Evolutionary conservation across 305 asterid genomes (phyloP), one percentile per base, ranked within the genome.

Genomic region (Fraxinus platypoda): DNA sequence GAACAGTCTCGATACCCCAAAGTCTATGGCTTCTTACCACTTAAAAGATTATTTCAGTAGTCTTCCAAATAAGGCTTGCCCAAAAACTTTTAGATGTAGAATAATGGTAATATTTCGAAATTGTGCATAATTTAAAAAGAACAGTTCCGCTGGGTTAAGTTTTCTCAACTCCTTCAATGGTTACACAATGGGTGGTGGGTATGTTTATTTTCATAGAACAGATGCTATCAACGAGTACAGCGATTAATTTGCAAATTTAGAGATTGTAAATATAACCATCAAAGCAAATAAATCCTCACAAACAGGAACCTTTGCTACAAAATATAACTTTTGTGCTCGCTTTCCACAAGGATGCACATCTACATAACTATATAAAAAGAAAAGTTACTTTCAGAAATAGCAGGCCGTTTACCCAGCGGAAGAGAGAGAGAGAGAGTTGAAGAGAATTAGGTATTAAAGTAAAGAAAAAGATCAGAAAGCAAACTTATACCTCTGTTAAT

Each of bases 401-500:
- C 13, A 41, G 52, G 52, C 17, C 52, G 11, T 41, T 41, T 41
- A 9, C 15, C 52, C 52, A 41, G 3, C 9, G 49, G 13, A 41
- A 37, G 41, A 34, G 38, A 2, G 3, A 4, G 3, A 31, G 34
- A 31, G 34, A 31, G 3, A 4, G 38, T 35, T 38, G 46, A 38
- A 79, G 49, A 66, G 57, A 28, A 59, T 46, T 64, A 33, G 68
- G 49, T 70, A 66, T 11, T 77, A 64, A 52, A 77, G 73, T 73
- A 73, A 82, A 46, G 49, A 6, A 76, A 71, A 72, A 43, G 35
- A 83, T 78, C 71, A 82, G 77, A 81, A 35, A 41, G 81, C 70
- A 78, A 77, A 64, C 21, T 5, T 13, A 7, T 90, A 94, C 99
- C 99, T 97, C 99, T 15, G 99, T 97, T 87, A 93, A 85, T 79